Base-by-base conservation (phyloP, 1,139 yeast genomes). In the Geotrichum australiense region DNA sequence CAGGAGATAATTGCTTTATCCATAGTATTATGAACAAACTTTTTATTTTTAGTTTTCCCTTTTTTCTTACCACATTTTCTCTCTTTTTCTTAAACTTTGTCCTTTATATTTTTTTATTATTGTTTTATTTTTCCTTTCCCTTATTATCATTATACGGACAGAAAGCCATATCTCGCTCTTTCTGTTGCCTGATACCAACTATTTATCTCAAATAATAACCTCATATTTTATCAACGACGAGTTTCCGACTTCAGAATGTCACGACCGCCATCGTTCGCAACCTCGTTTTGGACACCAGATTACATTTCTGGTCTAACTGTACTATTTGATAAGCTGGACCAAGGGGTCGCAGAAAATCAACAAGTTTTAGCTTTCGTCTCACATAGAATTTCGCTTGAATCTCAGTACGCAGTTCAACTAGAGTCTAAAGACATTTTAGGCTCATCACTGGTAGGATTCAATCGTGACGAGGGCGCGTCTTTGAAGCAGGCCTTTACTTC, bases 251-350 rank as follows among this genome's bases (percentile, higher is more conserved):
- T 22, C 18, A 26, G 29, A 20, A 35, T 35, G 39, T 26, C 39
- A 15, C 23, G 35, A 31, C 33, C 31, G 6, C 43, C 31, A 15
- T 31, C 43, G 7, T 53, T 53, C 31, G 46, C 50, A n/a, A 45
- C 43, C 39, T 43, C 43, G 32, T 84, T 84, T 62, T 84, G 94
- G 94, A 71, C 89, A 5, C 72, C 70, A 31, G 93, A 83, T 59
- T 79, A 81, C 55, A 63, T 67, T 14, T 64, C 71, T 11, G 78
- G 87, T 31, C 64, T 76, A 43, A 65, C 69, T 46, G 66, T 69
- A n/a, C 67, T 84, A 12, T 80, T 82, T 53, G 72, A 66, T 29
- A 78, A 78, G 54, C 66, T 84, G 38, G 67, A 71, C 45, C 76
- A 76, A 51, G 94, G 94, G 0, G 68, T 80, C 39, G 68, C 68